phyloP scores from a whole-genome alignment of 306 rosid species.

The Fagus sylvatica region DNA sequence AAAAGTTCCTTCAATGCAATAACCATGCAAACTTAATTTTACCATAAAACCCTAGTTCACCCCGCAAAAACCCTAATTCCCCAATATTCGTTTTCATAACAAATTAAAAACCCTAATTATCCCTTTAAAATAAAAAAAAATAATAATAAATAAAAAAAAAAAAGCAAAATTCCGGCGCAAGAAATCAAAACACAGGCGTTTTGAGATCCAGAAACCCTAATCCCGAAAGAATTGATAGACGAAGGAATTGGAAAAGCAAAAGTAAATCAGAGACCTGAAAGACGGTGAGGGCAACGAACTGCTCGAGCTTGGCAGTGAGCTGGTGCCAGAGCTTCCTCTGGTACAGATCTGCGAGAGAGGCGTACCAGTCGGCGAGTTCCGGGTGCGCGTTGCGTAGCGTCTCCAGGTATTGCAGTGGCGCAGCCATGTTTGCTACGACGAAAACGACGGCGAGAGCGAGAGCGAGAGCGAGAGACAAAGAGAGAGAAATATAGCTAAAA shows the following conservation, averaged over 20 bases:
- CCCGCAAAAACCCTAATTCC: conserved; percentile 12
- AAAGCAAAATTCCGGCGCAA: background rate
- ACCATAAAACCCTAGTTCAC: conserved; percentile 16
- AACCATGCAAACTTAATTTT: background rate
- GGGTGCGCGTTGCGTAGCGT: conserved; percentile 85
- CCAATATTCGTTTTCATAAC: background rate
- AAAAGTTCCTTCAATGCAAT: background rate
- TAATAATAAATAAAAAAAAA: background rate
- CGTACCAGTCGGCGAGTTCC: conserved; percentile 88
- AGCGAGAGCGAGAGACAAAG: background rate
- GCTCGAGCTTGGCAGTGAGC: conserved; percentile 97
- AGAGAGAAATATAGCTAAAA: background rate
- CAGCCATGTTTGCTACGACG: conserved; percentile 65
- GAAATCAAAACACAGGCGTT: background rate
- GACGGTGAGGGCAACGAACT: conserved; percentile 85
- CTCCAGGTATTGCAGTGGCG: conserved; percentile 90
- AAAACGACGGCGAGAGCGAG: conserved; percentile 5
- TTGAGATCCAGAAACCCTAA: conserved; percentile 56
- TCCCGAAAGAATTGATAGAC: background rate
- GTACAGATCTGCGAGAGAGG: conserved; percentile 96
- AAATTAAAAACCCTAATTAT: background rate
- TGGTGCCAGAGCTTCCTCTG: conserved; percentile 99
- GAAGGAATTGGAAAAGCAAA: background rate
- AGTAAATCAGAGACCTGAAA: conserved; percentile 62
- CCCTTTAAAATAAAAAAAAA: too few species aligned